Percentiles rank a stretch among this genome's conserved stretches.
These are phyloP conservation scores for Hypsizygus ulmarius DNA, from an alignment of 1,284 basidiomycete species.

Conservation along the genomic window DNA sequence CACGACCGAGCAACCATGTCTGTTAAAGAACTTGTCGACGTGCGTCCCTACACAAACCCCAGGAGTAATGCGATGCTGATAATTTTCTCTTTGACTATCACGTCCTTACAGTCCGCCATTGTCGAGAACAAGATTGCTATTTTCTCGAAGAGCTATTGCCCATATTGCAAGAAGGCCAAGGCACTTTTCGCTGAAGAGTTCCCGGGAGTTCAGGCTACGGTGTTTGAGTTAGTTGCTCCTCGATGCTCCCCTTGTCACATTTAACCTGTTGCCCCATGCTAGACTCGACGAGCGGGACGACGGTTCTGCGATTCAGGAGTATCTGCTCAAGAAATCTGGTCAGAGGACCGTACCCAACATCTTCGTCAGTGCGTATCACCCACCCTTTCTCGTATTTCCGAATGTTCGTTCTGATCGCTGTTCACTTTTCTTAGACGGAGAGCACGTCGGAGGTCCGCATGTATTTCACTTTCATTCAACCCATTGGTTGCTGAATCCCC, in stretches of 20 bases:
- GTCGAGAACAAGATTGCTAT: slow-evolving; percentile 57
- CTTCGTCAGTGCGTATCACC: slow-evolving; percentile 56
- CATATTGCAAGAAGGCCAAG: slow-evolving; percentile 62
- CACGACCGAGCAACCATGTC: slow-evolving; percentile 12
- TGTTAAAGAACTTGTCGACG: slow-evolving; percentile 32
- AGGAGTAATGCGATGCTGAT: background rate
- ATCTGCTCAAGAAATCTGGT: slow-evolving; percentile 54
- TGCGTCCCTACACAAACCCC: slow-evolving; percentile 21
- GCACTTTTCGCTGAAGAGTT: slow-evolving; percentile 48
- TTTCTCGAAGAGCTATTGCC: slow-evolving; percentile 70
- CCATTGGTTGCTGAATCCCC: background rate
- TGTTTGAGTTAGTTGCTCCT: slow-evolving; percentile 54
- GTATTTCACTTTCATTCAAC: background rate
- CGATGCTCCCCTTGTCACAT: background rate
- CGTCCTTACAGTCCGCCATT: slow-evolving; percentile 48
- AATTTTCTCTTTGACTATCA: background rate
- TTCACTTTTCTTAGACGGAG: slow-evolving; percentile 36
- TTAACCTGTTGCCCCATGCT: slow-evolving; percentile 1
- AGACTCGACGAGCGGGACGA: slow-evolving; percentile 48
- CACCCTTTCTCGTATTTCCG: background rate
- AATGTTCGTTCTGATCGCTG: background rate
- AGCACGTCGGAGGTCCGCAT: slow-evolving; percentile 55
- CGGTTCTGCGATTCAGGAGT: slow-evolving; percentile 57
- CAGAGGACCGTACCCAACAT: slow-evolving; percentile 69
- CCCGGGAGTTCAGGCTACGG: slow-evolving; percentile 43